Percentiles rank a stretch among this genome's conserved stretches.
Evolutionary conservation across 2,329 filamentous ascomycete species (phyloP).

Genomic region (Curvularia sp.): DNA sequence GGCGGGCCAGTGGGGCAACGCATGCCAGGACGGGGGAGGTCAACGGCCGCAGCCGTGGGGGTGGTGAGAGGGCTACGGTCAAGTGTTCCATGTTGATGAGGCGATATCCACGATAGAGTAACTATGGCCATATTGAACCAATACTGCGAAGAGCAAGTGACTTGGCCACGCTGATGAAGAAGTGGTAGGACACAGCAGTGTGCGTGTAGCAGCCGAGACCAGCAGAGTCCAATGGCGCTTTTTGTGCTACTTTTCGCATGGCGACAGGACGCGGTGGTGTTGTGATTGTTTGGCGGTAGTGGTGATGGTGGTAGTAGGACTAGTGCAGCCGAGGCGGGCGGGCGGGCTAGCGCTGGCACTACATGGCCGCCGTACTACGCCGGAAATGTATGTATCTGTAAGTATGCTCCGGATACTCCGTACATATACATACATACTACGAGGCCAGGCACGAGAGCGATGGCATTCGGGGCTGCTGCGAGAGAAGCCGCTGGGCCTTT

Average conservation of each 20-base stretch:
- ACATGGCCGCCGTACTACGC: neutral
- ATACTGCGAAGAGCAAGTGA: neutral
- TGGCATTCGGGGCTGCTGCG: neutral
- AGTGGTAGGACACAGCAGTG: neutral
- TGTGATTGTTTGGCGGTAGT: neutral
- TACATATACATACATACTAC: neutral
- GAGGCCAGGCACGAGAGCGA: neutral
- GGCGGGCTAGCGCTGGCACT: neutral
- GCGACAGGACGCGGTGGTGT: neutral
- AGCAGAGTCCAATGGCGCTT: too few species aligned
- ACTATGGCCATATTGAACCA: neutral
- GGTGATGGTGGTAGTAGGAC: neutral
- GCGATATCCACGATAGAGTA: neutral
- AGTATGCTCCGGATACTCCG: neutral
- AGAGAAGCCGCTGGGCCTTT: constrained; percentile 3
- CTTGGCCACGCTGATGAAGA: neutral
- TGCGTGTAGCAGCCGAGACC: too few species aligned
- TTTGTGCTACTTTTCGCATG: too few species aligned
- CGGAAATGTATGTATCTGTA: neutral
- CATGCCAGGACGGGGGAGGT: neutral
- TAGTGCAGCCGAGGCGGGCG: neutral
- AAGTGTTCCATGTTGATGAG: neutral
- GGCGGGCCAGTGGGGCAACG: neutral
- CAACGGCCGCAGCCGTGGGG: neutral
- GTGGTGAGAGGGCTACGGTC: neutral